Base-by-base conservation (phyloP, 1,139 yeast genomes). In the Lodderomyces metapsilosis region DNA sequence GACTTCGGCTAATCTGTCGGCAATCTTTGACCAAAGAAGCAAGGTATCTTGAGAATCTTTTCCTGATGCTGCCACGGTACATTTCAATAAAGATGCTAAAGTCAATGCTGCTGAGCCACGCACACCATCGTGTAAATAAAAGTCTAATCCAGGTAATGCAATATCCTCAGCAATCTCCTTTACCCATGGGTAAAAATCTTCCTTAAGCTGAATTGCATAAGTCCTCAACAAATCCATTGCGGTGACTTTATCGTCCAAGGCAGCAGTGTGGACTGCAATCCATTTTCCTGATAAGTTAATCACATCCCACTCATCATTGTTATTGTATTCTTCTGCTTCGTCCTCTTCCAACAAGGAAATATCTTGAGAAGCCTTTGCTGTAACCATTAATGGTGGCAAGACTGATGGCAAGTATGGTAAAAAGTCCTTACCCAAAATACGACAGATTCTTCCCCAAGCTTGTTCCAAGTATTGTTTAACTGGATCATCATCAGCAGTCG, bases 401-500 rank as follows among this genome's bases (percentile, higher is more conserved):
- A 92, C 96, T n/a, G 81, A 79, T 27, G 89, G 88, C 45, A 92
- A 71, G 51, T 82, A 84, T n/a, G 96, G 96, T 48, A 88, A 65
- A 61, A 92, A 92, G 41, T 88, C 96, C 46, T 76, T 77, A 21
- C 96, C 96, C 43, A 91, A 74, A 38, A 92, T 79, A 53, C 87
- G 78, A 59, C 98, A 92, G 40, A 92, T 75, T 57, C 98, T 80
- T 42, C 95, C 91, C 98, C 98, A 92, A 38, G 96, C 97, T 62
- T 88, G 96, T 52, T 89, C 95, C 52, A 92, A 74, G 56, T 88
- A 91, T 41, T 87, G 78, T 51, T 80, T 85, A 17, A 94, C 85
- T 32, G 96, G 96, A 59, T 91, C 97, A 56, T 88, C 96, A 36
- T 75, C 79, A 43, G 70, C 72, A 18, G 64, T 54, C 11, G 76